Base-by-base conservation (phyloP, 1,284 basidiomycete species). In the Trametes polyzona region DNA sequence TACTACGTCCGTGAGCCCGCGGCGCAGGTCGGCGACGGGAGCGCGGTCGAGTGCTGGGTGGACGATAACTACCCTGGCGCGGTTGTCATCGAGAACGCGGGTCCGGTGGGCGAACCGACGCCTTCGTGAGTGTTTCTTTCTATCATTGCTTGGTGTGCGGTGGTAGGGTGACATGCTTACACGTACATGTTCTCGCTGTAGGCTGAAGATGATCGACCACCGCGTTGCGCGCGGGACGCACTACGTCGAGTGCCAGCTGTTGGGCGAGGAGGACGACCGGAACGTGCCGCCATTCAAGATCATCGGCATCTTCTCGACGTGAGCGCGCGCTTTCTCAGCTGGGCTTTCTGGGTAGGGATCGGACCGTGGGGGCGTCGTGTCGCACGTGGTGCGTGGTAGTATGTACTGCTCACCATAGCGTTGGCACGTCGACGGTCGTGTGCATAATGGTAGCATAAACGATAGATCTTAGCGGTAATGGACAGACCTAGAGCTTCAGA, bases 41-140 rank as follows among this genome's bases (percentile, higher is more conserved):
- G 86, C 62, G 80, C 82, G 44, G 75, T 92, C 1, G 82, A 89
- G 67, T 95, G 93, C 66, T 95, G 92, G 92, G 93, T 94, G 40
- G 91, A 92, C 70, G 89, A 93, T 69, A 93, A 93, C 67, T 78
- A 84, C 65, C 59, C 63, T 11, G 84, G 87, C 30, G 83, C 84
- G 46, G 84, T 82, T 58, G 74, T 80, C 9, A 77, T 91, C 55
- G 80, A 83, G 68, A 92, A 91, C 69, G 81, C 81, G 5, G 86
- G 76, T 1, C 76, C 83, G 48, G 73, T 84, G 6, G 72, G 66
- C 3, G 78, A 80, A 51, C 65, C 80, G 0, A 78, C 73, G 29
- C 79, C 87, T 40, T 73, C 77, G 88, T 90, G 71, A 57, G 88
- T 83, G 14, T 29, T 61, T 41, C 58, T 54, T 62, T 33, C 59